phyloP scores from a whole-genome alignment of 1,284 basidiomycete genomes.

The Ganoderma sinense region DNA sequence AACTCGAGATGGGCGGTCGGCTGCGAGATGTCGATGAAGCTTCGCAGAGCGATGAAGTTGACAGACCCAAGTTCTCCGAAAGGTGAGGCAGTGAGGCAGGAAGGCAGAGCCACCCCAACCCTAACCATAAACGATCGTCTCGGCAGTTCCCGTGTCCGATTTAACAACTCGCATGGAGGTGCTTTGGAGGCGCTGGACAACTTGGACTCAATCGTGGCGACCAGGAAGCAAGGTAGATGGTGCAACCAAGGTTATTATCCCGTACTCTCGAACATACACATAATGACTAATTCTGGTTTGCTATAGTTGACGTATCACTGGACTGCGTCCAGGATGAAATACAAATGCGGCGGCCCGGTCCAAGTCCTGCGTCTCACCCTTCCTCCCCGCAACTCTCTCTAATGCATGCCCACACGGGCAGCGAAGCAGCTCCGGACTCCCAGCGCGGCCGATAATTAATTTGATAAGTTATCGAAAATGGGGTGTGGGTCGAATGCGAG shows the following conservation, averaged over 20 bases:
- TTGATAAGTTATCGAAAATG: slow-evolving; percentile 10
- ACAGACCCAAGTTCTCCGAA: not conserved
- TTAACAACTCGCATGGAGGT: not conserved
- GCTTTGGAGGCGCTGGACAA: not conserved
- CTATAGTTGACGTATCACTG: slow-evolving; percentile 1
- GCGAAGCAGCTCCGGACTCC: not conserved
- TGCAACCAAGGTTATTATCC: not conserved
- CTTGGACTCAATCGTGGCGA: not conserved
- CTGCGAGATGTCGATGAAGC: not conserved
- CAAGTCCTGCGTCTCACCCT: not conserved
- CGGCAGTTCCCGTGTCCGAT: not conserved
- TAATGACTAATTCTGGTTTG: not conserved
- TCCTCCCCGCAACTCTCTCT: slow-evolving; percentile 4
- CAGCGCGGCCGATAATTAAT: slow-evolving; percentile 6
- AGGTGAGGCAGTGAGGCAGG: not conserved
- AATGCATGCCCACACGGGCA: not conserved
- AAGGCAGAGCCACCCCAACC: not conserved
- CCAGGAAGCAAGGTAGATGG: not conserved
- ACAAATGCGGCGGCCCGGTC: slow-evolving; percentile 5
- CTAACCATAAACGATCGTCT: not conserved
- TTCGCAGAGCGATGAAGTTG: not conserved
- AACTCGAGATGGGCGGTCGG: not conserved
- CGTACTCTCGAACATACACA: not conserved
- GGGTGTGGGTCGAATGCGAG: not conserved
- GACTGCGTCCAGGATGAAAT: slow-evolving; percentile 8